phyloP scores from a whole-genome alignment of 2,329 filamentous ascomycete genomes.

The Colletotrichum noveboracense region DNA sequence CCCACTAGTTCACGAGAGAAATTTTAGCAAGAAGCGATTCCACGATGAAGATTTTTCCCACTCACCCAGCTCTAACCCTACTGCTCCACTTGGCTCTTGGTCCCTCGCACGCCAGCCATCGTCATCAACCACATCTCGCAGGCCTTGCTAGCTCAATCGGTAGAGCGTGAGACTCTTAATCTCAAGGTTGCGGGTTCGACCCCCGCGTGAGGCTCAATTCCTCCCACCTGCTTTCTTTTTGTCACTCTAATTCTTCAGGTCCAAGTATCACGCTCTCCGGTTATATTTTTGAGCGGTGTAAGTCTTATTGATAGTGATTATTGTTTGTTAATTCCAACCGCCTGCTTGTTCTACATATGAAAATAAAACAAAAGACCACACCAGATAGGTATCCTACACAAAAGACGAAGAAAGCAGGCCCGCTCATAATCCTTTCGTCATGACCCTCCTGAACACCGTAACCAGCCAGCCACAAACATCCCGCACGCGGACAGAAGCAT shows the following conservation, averaged over 20 bases:
- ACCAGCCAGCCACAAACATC: not conserved
- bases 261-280: not conserved
- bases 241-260: not conserved
- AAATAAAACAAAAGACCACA: not conserved
- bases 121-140: not conserved
- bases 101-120: not conserved
- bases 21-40: not conserved
- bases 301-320: not conserved
- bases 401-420: not conserved
- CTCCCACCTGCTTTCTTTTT: not conserved
- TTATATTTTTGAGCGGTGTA: not conserved
- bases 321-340: not conserved
- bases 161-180: conserved; percentile 76
- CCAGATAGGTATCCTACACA: not conserved
- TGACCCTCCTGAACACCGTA: not conserved
- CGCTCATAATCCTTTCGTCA: not conserved
- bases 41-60: not conserved
- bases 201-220: conserved; percentile 30
- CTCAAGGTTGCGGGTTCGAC: conserved; percentile 28
- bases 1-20: not conserved
- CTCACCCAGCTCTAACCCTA: not conserved
- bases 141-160: conserved; percentile 67
- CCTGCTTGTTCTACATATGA: not conserved
- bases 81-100: not conserved
- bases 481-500: not conserved